Percentiles rank a stretch among this genome's conserved stretches.
These are phyloP conservation scores for Tilletia horrida DNA, from an alignment of 1,284 basidiomycete species.

Conservation along the genomic window DNA sequence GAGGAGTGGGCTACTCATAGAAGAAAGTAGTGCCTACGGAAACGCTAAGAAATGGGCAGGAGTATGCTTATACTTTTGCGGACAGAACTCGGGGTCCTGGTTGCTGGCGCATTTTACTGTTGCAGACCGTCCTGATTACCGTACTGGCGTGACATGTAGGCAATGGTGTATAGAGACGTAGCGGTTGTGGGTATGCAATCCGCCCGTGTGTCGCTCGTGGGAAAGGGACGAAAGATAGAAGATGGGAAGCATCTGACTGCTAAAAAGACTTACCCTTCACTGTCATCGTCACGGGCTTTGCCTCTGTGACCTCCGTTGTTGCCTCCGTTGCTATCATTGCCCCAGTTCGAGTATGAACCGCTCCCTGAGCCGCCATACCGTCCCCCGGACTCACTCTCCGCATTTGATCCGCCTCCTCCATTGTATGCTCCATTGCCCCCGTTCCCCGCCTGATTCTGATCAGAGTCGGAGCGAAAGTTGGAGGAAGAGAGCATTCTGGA, in stretches of 20 bases:
- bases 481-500: slow-evolving; percentile 12
- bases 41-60: no score
- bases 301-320: background rate
- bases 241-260: background rate
- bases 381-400: no score
- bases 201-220: background rate
- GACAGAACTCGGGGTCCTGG: no score
- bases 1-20: no score
- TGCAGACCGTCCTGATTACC: no score
- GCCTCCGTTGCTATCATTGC: background rate
- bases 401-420: background rate
- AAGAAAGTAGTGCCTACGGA: no score
- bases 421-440: background rate
- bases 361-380: background rate
- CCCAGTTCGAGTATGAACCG: background rate
- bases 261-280: slow-evolving; percentile 56
- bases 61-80: no score
- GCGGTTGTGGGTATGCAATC: no score
- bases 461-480: background rate
- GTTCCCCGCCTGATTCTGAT: background rate
- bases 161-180: no score
- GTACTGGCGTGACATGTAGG: no score
- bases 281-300: slow-evolving; percentile 48
- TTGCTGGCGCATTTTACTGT: no score
- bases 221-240: background rate